Base-by-base conservation (phyloP, 257 asterid genomes). In the Solanum medicagineum region DNA sequence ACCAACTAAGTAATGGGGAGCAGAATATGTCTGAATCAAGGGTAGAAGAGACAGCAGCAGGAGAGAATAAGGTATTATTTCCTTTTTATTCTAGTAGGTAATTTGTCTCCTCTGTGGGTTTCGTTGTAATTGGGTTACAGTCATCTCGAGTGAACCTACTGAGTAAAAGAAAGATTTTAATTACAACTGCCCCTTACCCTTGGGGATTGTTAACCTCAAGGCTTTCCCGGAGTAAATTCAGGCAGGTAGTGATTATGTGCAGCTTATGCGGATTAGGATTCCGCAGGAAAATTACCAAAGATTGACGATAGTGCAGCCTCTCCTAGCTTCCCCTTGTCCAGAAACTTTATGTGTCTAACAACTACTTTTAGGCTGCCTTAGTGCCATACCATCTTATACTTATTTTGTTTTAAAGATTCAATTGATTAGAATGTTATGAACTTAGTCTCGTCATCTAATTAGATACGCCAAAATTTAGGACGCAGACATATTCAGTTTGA, bases 1-100 rank as follows among this genome's bases (percentile, higher is more conserved):
- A 89, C 74, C 90, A 89, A 77, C 90, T 85, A 75, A 88, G 94
- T 77, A 94, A 94, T 71, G 98, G 96, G 77, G 90, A 86, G 86
- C 91, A 75, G 53, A 92, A 87, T 84, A 85, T 91, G 44, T 36
- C 81, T 84, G 92, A 88, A 57, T 70, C 40, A 80, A 93, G 89
- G 84, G 91, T 84, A 80, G 96, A 83, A 84, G 97, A 86, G 81
- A 87, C 91, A 36, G 86, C 89, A 54, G 95, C 93, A 83, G 81
- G 92, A 81, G 92, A 86, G 82, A 90, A 91, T 86, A 88, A 91
- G 94, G 98, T 94, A 86, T 75, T 53, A 8, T 79, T 22, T 79
- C 49, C 49, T 53, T 53, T 53, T 16, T 77, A 79, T 73, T 45
- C 56, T 73, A 26, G 49, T 73, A 26, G 49, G 65, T 53, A 53